Evolutionary conservation across 2,329 filamentous ascomycete species (phyloP), one percentile per base, ranked within the genome.

Genomic region (Alternaria postmessia): DNA sequence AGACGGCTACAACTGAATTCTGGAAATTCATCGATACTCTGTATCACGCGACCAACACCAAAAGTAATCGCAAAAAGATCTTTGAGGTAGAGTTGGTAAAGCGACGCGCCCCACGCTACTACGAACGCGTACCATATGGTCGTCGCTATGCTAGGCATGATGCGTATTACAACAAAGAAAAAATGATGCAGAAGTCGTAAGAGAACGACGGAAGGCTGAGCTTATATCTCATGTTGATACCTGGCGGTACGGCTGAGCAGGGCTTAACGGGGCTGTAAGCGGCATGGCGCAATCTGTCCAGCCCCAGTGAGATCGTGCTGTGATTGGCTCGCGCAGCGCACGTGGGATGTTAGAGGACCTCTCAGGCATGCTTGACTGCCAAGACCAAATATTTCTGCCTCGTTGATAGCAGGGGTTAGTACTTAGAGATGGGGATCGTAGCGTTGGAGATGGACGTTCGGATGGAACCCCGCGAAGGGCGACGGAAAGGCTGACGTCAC

Each of bases 11-110:
- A 75, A 4, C 59, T 51, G 43, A 66, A 75, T 20, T 49, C 46
- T 7, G 73, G 70, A 38, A 75, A 75, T 16, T 75, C 71, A 7
- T 74, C 70, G 20, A 75, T 68, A 16, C 51, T 56, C 44, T 75
- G 71, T 5, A 72, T 67, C 14, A 67, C 59, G 26, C 74, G 70
- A 5, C 73, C 68, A 22, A 74, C 20, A n/a, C 73, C 74, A 9
- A 74, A 49, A 0, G 64, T 69, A 8, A 62, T 62, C 8, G 58
- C 54, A 12, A 75, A 57, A 4, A 74, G 14, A 28, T 74, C 70
- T 9, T 69, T 72, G 12, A 75, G 46, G 9, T 59, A 59, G 5
- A 75, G 59, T 51, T 76, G 73, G 49, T 75, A 76, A 30, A 76
- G 53, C 7, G 65, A 57, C 11, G 71, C 72, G 18, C 62, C 58